Base-by-base conservation (phyloP, 306 rosid species). In the Ceratonia siliqua region DNA sequence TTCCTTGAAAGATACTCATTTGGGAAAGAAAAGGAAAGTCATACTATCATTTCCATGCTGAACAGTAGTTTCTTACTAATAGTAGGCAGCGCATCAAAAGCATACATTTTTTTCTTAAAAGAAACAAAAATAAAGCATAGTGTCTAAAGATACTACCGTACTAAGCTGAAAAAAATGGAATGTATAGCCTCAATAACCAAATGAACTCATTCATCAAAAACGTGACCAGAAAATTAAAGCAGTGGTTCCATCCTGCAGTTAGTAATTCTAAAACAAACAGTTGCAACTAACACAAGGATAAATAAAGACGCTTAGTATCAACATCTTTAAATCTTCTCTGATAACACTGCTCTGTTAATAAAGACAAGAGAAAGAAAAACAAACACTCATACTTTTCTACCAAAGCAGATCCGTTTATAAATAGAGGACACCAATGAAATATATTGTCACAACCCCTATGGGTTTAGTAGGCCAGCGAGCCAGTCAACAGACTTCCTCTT, bases 231-330 rank as follows among this genome's bases (percentile, higher is more conserved):
- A 24, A 27, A 9, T 1, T 58, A 42, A 30, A 12, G 35, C 41
- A 1, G 15, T 22, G 68, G 21, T 55, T 72, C 55, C 68, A 56
- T 35, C 61, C 55, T 12, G 52, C 63, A 43, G n/a, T 72, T 24
- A 43, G 46, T 52, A 61, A 63, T 46, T 45, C 13, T 32, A 54
- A 54, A 54, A 35, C n/a, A 54, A 24, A 25, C 8, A 9, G 10
- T 25, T 25, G n/a, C 61, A 21, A 52, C 4, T 53, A 24, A 22
- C 61, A 20, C 9, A 21, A 7, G 30, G 13, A 1, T 52, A 20
- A 6, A 20, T 52, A 8, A 3, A 6, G 28, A 20, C 2, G 57
- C 27, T 20, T 20, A 20, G 4, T 7, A 8, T 52, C 57, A 52
- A 8, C 27, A 21, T 6, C 11, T 52, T 20, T 21, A 2, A 21